Conservation (phyloP, 192 early-diverging fungal genomes). For the Backusella sp. region DNA sequence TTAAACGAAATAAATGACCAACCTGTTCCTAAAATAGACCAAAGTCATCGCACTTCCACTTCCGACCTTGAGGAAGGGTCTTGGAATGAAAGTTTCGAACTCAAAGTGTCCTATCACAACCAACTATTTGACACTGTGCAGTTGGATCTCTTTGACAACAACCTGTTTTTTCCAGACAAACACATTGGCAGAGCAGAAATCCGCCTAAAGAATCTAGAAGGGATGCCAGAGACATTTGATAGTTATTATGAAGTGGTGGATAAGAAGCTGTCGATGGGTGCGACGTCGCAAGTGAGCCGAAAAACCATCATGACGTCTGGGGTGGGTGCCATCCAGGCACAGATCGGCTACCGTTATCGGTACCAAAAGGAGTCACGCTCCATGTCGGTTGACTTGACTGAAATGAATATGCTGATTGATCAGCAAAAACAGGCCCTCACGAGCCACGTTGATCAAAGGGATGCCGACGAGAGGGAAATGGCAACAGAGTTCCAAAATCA, state of each 20-base stretch:
- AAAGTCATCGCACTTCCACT: conserved; percentile 64
- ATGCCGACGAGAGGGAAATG: conserved; percentile 7
- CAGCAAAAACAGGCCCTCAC: neutral
- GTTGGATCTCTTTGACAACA: conserved; percentile 66
- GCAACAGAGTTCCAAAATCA: conserved; percentile 7
- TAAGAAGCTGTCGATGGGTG: conserved; percentile 58
- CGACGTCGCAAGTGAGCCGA: conserved; percentile 55
- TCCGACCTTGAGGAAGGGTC: conserved; percentile 55
- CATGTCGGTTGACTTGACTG: neutral
- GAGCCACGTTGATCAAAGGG: neutral
- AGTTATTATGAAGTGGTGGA: conserved; percentile 81
- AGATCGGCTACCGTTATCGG: conserved; percentile 61
- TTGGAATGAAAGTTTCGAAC: conserved; percentile 77
- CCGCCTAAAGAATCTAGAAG: conserved; percentile 56
- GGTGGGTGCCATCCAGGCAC: conserved; percentile 69
- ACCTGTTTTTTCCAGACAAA: conserved; percentile 60
- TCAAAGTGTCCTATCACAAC: conserved; percentile 65
- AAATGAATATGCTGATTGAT: conserved; percentile 8
- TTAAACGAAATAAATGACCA: neutral
- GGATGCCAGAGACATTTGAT: conserved; percentile 68
- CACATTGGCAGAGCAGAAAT: conserved; percentile 73
- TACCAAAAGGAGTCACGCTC: neutral
- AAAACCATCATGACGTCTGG: conserved; percentile 40
- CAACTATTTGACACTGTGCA: conserved; percentile 76
- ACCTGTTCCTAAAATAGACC: conserved; percentile 41